These are phyloP conservation scores for Gyrodon lividus DNA, from an alignment of 768 basidiomycete genomes.

Conservation along the genomic window DNA sequence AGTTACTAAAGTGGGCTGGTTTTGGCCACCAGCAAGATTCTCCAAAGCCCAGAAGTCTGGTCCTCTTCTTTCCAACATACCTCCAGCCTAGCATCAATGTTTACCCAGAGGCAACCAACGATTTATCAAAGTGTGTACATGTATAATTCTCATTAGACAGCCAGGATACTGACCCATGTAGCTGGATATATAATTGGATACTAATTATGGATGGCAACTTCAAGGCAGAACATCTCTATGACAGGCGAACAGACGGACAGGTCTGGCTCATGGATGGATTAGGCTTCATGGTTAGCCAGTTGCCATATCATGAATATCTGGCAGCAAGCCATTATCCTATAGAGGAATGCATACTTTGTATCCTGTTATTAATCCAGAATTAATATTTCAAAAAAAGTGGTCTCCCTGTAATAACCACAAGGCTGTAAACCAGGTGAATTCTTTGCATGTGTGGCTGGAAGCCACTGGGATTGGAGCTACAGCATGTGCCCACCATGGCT, in stretches of 20 bases:
- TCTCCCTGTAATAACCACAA: too few relatives aligned
- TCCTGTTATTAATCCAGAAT: too few relatives aligned
- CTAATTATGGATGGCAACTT: neutral
- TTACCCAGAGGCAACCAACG: neutral
- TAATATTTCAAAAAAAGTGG: too few relatives aligned
- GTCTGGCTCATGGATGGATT: neutral
- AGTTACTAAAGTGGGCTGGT: conserved; percentile 18
- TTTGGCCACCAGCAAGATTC: neutral
- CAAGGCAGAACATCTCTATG: neutral
- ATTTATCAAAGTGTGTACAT: neutral
- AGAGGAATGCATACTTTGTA: too few relatives aligned
- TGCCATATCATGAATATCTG: neutral
- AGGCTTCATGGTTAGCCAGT: neutral
- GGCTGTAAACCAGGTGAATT: too few relatives aligned
- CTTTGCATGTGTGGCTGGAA: too few relatives aligned
- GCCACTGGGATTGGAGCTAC: too few relatives aligned
- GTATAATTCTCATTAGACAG: neutral
- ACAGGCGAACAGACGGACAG: neutral
- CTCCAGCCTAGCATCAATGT: neutral
- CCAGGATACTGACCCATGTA: neutral
- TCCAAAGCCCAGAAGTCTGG: neutral
- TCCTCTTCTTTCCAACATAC: neutral
- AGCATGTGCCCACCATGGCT: too few relatives aligned
- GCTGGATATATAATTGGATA: neutral
- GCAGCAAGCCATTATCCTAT: too few relatives aligned